Base-by-base conservation (phyloP, 805 yeast genomes). In the Sungouiella thailandica region DNA sequence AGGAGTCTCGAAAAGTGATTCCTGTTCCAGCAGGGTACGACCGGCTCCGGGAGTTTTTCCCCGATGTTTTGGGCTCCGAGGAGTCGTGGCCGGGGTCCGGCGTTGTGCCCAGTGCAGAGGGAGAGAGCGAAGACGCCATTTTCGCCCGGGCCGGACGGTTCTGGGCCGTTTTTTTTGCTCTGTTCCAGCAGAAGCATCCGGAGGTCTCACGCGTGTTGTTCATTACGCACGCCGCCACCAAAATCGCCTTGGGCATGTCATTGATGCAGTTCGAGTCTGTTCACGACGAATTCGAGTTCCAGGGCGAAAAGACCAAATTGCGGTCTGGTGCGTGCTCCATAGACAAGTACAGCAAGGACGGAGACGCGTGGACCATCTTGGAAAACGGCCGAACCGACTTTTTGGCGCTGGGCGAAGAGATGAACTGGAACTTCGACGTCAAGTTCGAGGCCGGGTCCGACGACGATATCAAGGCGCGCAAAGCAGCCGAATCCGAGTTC, bases 221-320 rank as follows among this genome's bases (percentile, higher is more conserved):
- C n/a, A 79, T 86, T 17, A 79, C 95, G 4, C 97, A 93, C 60
- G 98, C 97, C 1, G 97, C 97, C 3, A 74, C 94, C 4, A 86
- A 87, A 55, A 86, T 88, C 40, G 89, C 94, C 0, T 62, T 90
- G 12, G 96, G 96, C 4, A 76, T 86, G 76, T 72, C 83, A 1
- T 62, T 90, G 11, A 51, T 83, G 49, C 78, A 78, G 0, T 72
- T 70, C 35, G 33, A 52, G 0, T 62, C 65, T 25, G 75, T 75
- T 14, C 68, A 74, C 28, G 84, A 77, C 17, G 58, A 68, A 16
- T 49, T 83, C 25, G 76, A 68, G 17, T 36, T 39, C 30, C 16
- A 35, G 5, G 62, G 68, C 7, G 49, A 55, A 5, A 38, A 46
- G 16, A 58, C 62, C 2, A 44, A 60, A 32, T 55, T 74, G 26